Base-by-base conservation (phyloP, 352 stramenopile species). In the Phytophthora chlamydospora region DNA sequence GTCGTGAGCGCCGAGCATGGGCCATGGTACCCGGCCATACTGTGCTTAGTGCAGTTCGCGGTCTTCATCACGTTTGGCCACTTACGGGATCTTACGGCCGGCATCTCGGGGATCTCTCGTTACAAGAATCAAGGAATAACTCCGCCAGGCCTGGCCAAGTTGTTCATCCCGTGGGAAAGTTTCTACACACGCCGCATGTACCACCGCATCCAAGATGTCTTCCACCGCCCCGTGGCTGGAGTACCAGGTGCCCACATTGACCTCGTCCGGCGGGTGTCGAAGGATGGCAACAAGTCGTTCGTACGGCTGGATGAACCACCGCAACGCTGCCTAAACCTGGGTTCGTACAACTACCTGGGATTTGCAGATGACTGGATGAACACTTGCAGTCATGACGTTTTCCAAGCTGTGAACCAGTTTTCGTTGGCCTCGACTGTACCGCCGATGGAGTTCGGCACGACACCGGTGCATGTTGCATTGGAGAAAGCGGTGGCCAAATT, bases 341-440 rank as follows among this genome's bases (percentile, higher is more conserved):
- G 97, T 27, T 98, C 89, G 48, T 99, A 99, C 88, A 99, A 99
- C 83, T 99, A 99, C 77, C 79, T 99, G 4, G 97, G 97, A 27
- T 99, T 99, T 78, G 97, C 96, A 1, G 97, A 99, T 71, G 97
- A 99, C 78, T 99, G 97, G 97, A 89, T 98, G 68, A 81, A 91
- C 60, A 99, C 95, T 19, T 99, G 97, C 80, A 82, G 79, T 53
- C 69, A 85, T 9, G 73, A 87, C 16, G 97, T 99, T 6, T 78
- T 98, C 56, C 62, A 68, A 5, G 80, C 84, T 17, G 70, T 99
- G 11, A 66, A 97, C 2, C 55, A 84, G 27, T 93, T 97, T 21
- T 80, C 90, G 3, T 77, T 98, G 11, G 79, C 80, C 12, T 81
- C 71, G 8, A 87, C 58, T 8, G 77, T 68, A 24, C 74, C 82